Evolutionary conservation across 495 filamentous ascomycete species (phyloP).

Genomic region (Melanomma pulvis-pyrius): DNA sequence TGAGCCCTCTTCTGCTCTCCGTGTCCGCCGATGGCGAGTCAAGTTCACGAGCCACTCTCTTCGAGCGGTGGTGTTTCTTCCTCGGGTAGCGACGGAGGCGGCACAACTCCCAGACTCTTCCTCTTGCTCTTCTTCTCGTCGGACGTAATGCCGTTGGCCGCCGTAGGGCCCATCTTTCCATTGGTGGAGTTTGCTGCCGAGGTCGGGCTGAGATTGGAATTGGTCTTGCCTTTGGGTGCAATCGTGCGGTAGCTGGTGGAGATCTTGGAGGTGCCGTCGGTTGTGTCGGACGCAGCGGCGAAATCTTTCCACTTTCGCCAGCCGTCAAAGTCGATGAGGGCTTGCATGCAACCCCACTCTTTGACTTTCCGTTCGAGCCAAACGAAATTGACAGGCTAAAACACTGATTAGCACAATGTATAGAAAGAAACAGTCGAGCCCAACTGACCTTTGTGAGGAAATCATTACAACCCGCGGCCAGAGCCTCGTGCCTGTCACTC

Average conservation of each 20-base stretch:
- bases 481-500: constrained; percentile 89
- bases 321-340: constrained; percentile 96
- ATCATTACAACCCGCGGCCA: constrained; percentile 96
- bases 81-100: constrained; percentile 20
- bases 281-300: constrained; percentile 28
- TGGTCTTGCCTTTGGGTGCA: constrained; percentile 18
- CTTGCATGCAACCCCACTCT: constrained; percentile 99
- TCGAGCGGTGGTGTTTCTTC: constrained; percentile 24
- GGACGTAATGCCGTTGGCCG: constrained; percentile 14
- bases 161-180: constrained; percentile 3
- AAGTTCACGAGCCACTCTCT: too few relatives aligned
- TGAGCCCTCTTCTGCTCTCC: background rate
- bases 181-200: constrained; percentile 12
- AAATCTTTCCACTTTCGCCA: constrained; percentile 96
- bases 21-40: too few relatives aligned
- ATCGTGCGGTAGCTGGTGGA: constrained; percentile 33
- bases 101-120: constrained; percentile 27
- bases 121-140: constrained; percentile 36
- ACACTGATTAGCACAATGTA: constrained; percentile 21
- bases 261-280: constrained; percentile 31
- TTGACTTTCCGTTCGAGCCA: constrained; percentile 97
- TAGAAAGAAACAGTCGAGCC: constrained; percentile 9
- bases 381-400: constrained; percentile 91
- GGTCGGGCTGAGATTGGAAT: constrained; percentile 18
- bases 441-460: constrained; percentile 90